Conservation (phyloP, 768 basidiomycete species). For the Vararia minispora region DNA sequence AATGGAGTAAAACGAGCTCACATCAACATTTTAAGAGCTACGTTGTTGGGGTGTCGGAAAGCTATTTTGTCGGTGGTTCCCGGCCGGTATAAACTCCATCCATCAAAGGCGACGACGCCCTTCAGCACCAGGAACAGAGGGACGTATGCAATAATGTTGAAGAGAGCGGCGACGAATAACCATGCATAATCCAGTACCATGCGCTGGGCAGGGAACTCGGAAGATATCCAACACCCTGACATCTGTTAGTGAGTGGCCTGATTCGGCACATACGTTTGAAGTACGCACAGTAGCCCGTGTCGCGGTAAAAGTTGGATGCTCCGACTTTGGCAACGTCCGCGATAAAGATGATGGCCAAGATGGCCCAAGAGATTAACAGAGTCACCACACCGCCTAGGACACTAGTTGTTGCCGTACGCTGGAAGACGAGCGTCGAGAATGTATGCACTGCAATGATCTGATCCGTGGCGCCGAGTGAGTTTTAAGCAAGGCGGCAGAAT, state of each 20-base stretch:
- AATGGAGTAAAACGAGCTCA: constrained; percentile 17
- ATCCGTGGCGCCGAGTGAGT: no score
- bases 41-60: constrained; percentile 13
- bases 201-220: constrained; percentile 23
- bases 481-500: no score
- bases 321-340: constrained; percentile 24
- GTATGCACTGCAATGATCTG: constrained; percentile 30
- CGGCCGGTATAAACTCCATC: constrained; percentile 16
- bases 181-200: constrained; percentile 41
- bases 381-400: constrained; percentile 23
- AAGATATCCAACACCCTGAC: constrained; percentile 42
- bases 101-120: constrained; percentile 25
- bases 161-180: constrained; percentile 35
- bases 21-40: constrained; percentile 38
- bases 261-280: background rate
- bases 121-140: constrained; percentile 33
- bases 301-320: constrained; percentile 28
- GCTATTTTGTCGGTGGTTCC: constrained; percentile 7
- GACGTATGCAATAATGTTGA: constrained; percentile 32
- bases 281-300: constrained; percentile 28
- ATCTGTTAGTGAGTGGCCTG: background rate
- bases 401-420: constrained; percentile 19
- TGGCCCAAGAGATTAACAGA: constrained; percentile 26
- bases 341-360: constrained; percentile 28
- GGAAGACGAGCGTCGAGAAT: constrained; percentile 26